Percentiles rank a stretch among this genome's conserved stretches.
Conservation (phyloP, 352 stramenopile genomes). For the Globisporangium barbulae region DNA sequence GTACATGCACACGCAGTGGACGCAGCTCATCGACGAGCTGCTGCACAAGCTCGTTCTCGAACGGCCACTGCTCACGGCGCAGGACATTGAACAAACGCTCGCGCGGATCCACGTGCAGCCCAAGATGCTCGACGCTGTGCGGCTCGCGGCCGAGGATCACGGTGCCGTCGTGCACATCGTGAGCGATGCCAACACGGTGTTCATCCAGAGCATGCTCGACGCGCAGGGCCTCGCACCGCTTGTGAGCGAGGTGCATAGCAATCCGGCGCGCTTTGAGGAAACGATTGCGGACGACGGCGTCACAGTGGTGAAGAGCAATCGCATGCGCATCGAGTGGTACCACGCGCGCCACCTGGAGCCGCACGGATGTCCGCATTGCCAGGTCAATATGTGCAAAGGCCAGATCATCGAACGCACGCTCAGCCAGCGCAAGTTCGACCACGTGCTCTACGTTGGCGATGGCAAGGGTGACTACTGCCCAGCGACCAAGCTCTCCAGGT, state of each 20-base stretch:
- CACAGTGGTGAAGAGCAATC: neutral
- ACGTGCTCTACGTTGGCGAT: slow-evolving; percentile 57
- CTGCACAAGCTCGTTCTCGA: slow-evolving; percentile 24
- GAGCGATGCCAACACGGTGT: slow-evolving; percentile 48
- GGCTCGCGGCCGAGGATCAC: slow-evolving; percentile 27
- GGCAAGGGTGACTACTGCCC: slow-evolving; percentile 53
- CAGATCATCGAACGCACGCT: slow-evolving; percentile 36
- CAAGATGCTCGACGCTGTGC: slow-evolving; percentile 46
- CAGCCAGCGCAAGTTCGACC: slow-evolving; percentile 24
- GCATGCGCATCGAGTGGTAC: slow-evolving; percentile 36
- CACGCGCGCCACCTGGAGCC: slow-evolving; percentile 23
- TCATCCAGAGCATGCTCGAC: slow-evolving; percentile 43
- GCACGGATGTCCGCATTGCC: slow-evolving; percentile 44
- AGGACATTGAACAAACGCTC: slow-evolving; percentile 24
- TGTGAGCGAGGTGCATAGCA: slow-evolving; percentile 37
- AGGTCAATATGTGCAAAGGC: slow-evolving; percentile 65
- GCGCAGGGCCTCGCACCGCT: slow-evolving; percentile 23
- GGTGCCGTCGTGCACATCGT: slow-evolving; percentile 37
- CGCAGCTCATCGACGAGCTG: slow-evolving; percentile 31
- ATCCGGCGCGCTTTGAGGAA: slow-evolving; percentile 28
- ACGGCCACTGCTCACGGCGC: slow-evolving; percentile 20
- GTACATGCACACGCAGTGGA: slow-evolving; percentile 17
- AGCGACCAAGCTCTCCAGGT: slow-evolving; percentile 35
- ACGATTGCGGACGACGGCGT: slow-evolving; percentile 12
- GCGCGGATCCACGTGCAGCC: slow-evolving; percentile 31